phyloP scores from a whole-genome alignment of 164 flowering plant species.

The Echeveria elegans region DNA sequence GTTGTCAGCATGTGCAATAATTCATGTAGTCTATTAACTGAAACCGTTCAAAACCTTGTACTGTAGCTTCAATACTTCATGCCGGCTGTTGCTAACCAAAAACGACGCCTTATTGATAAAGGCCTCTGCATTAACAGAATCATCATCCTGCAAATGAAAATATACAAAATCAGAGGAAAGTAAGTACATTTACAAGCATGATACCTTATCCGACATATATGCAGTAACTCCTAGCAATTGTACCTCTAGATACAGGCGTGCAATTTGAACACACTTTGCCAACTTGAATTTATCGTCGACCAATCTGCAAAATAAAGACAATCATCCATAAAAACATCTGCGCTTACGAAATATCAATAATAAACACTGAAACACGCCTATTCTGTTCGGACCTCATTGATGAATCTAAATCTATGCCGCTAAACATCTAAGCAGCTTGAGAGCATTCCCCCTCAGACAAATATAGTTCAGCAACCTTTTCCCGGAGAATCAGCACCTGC shows the following conservation, averaged over 20 bases:
- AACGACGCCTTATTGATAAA: slow-evolving; percentile 95
- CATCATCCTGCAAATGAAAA: slow-evolving; percentile 72
- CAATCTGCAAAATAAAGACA: slow-evolving; percentile 37
- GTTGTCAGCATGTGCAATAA: background rate
- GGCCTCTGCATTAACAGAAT: slow-evolving; percentile 95
- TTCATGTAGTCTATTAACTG: too few relatives aligned
- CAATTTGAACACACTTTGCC: slow-evolving; percentile 96
- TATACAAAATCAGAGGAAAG: background rate
- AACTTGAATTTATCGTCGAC: slow-evolving; percentile 80
- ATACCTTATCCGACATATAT: background rate
- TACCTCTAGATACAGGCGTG: slow-evolving; percentile 97
- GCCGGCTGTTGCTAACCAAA: slow-evolving; percentile 82
- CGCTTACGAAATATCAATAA: too few relatives aligned
- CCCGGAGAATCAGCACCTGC: slow-evolving; percentile 82
- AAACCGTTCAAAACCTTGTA: slow-evolving; percentile 57
- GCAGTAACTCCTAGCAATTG: background rate
- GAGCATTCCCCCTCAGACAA: slow-evolving; percentile 97
- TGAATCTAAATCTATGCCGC: slow-evolving; percentile 94
- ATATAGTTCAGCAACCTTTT: too few relatives aligned
- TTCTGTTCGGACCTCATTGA: slow-evolving; percentile 78
- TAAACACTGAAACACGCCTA: slow-evolving; percentile 7
- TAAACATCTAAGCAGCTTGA: slow-evolving; percentile 98
- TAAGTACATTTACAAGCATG: background rate
- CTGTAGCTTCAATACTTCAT: slow-evolving; percentile 82
- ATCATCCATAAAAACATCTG: background rate